phyloP scores from a whole-genome alignment of 2,329 filamentous ascomycete genomes.

The Ustulina deusta region DNA sequence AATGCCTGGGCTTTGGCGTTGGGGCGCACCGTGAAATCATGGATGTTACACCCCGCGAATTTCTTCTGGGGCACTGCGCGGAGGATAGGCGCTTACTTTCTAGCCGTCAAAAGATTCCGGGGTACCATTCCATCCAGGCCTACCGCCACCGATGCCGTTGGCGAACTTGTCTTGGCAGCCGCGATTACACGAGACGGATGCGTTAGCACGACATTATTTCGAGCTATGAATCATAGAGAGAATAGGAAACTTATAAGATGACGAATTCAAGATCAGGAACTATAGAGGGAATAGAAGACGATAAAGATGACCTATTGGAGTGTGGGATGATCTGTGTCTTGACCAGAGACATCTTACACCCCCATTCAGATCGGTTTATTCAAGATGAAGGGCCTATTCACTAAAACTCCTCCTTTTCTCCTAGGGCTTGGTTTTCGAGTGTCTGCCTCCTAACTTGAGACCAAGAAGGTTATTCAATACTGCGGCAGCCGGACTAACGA shows the following conservation, averaged over 20 bases:
- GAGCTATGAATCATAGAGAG: background rate
- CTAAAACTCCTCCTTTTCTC: conserved; percentile 2
- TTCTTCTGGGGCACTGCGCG: background rate
- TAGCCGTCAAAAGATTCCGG: background rate
- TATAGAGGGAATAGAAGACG: background rate
- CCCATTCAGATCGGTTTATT: background rate
- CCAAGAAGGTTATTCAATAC: conserved; percentile 17
- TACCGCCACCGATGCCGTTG: background rate
- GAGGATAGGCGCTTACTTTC: background rate
- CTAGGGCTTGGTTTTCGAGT: conserved; percentile 6
- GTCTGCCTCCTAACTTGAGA: background rate
- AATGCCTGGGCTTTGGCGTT: background rate
- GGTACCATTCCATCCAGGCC: too few species aligned
- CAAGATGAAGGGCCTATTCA: conserved; percentile 16
- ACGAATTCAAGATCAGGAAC: background rate
- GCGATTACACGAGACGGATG: background rate
- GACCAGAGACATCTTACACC: background rate
- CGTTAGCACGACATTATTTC: background rate
- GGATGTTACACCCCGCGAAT: background rate
- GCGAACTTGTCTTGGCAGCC: background rate
- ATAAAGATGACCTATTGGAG: background rate
- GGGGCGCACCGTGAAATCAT: background rate
- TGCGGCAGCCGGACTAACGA: conserved; percentile 15
- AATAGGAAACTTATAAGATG: background rate
- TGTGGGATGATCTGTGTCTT: background rate